These are phyloP conservation scores for Pythium pyrilobum DNA, from an alignment of 352 stramenopile species.

Conservation along the genomic window DNA sequence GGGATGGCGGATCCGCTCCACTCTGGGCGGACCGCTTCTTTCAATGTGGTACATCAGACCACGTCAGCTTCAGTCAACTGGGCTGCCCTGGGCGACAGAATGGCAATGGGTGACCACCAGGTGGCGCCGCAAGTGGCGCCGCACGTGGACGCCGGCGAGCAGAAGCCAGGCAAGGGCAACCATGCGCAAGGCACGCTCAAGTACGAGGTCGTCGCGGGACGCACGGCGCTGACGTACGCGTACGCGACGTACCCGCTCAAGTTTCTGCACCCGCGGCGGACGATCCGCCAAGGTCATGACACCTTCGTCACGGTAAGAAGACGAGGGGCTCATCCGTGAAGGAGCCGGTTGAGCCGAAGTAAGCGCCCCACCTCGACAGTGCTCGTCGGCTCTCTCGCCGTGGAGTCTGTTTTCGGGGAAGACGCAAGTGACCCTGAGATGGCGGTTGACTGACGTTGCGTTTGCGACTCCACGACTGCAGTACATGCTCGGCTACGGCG, in stretches of 20 bases:
- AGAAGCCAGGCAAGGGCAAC: constrained; percentile 6
- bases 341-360: too few relatives aligned
- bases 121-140: neutral
- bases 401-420: constrained; percentile 3
- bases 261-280: constrained; percentile 71
- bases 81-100: neutral
- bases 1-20: constrained; percentile 15
- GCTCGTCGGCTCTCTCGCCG: neutral
- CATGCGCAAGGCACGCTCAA: constrained; percentile 43
- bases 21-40: too few relatives aligned
- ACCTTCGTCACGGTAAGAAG: constrained; percentile 78
- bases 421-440: too few relatives aligned
- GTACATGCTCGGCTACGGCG: constrained; percentile 84
- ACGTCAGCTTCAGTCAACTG: neutral
- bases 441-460: too few relatives aligned
- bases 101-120: neutral
- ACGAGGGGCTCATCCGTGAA: too few relatives aligned
- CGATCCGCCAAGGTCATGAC: constrained; percentile 54
- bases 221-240: constrained; percentile 60
- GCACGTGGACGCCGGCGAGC: neutral
- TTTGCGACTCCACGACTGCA: too few relatives aligned
- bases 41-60: neutral
- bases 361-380: too few relatives aligned
- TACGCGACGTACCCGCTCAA: constrained; percentile 86
- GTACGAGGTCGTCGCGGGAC: constrained; percentile 62